A percentile compares a stretch with the other conserved stretches of the same genome.
Evolutionary conservation across 352 stramenopile species (phyloP).

Genomic region (Pythium plurisporium): DNA sequence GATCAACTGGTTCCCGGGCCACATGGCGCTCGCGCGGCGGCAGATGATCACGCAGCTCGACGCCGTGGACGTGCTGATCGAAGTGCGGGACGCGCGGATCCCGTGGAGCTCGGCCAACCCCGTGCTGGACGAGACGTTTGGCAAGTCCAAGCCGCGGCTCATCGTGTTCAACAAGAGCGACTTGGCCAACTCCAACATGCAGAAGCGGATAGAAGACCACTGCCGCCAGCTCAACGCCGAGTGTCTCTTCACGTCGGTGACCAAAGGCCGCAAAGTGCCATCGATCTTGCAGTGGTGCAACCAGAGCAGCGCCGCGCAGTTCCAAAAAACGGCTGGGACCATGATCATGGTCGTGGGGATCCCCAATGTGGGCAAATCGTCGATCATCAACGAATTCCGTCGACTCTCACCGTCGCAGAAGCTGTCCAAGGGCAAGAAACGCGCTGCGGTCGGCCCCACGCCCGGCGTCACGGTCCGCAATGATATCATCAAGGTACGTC

Average conservation of each 20-base stretch:
- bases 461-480: constrained; percentile 84
- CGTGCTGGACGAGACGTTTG: constrained; percentile 69
- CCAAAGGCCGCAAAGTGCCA: constrained; percentile 68
- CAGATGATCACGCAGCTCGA: constrained; percentile 84
- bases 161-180: constrained; percentile 89
- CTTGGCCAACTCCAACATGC: constrained; percentile 81
- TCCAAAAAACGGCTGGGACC: constrained; percentile 78
- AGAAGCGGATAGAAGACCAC: constrained; percentile 63
- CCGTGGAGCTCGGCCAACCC: constrained; percentile 82
- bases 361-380: constrained; percentile 89
- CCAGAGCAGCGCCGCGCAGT: constrained; percentile 65
- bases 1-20: constrained; percentile 87
- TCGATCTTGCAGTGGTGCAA: constrained; percentile 82
- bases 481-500: constrained; percentile 89
- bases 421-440: constrained; percentile 77
- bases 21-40: constrained; percentile 77
- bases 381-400: constrained; percentile 86
- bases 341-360: constrained; percentile 89
- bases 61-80: constrained; percentile 75
- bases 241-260: constrained; percentile 79
- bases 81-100: constrained; percentile 80
- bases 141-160: constrained; percentile 71
- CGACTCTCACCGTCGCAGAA: constrained; percentile 66
- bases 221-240: constrained; percentile 41
- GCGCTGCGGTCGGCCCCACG: constrained; percentile 74